These are phyloP conservation scores for Rubia yunnanensis DNA, from an alignment of 257 asterid genomes.

Conservation along the genomic window DNA sequence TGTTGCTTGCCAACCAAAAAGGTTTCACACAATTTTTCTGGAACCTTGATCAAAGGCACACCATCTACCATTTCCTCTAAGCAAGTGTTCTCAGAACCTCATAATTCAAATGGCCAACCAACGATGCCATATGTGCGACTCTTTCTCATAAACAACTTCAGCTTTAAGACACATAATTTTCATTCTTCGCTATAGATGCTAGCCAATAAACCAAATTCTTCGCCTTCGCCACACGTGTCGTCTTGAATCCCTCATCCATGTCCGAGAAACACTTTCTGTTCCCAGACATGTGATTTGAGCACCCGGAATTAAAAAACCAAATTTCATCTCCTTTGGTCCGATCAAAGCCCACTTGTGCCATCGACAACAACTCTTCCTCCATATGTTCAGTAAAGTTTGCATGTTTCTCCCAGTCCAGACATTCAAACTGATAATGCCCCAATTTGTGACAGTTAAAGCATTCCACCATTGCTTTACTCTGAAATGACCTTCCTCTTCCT, in stretches of 20 bases:
- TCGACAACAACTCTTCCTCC: too few species aligned
- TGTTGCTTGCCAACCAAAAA: not conserved
- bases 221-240: too few species aligned
- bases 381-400: too few species aligned
- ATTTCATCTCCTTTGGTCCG: not conserved
- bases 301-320: conserved; percentile 6
- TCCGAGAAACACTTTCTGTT: not conserved
- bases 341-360: not conserved
- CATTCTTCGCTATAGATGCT: not conserved
- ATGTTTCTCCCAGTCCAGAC: not conserved
- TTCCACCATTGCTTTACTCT: conserved; percentile 6
- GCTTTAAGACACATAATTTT: too few species aligned
- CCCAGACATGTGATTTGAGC: conserved; percentile 14
- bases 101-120: conserved; percentile 6
- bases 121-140: not conserved
- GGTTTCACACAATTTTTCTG: not conserved
- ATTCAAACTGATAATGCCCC: not conserved
- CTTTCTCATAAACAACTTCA: too few species aligned
- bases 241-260: not conserved
- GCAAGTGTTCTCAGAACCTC: not conserved
- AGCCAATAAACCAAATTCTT: not conserved
- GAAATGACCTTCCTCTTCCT: conserved; percentile 7
- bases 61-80: not conserved
- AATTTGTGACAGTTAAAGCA: conserved; percentile 10
- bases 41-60: not conserved